Evolutionary conservation across 345 rosid species (phyloP), one percentile per base, ranked within the genome.

Genomic region (Reutealis trisperma): DNA sequence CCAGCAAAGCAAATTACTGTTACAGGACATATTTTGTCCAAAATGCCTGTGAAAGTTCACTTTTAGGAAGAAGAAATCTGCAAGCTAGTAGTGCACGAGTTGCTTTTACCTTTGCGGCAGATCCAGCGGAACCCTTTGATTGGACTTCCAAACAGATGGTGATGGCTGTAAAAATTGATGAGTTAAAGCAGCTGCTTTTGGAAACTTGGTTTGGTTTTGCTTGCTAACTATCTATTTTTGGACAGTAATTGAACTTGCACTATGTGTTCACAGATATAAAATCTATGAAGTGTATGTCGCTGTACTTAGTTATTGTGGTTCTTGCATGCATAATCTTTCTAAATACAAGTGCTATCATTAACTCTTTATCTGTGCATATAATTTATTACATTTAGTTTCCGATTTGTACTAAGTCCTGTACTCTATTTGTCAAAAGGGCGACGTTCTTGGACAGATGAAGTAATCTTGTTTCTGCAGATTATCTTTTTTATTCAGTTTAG

Each of bases 121-220:
- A 83, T 83, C 77, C 84, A 71, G 78, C 82, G 27, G 81, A 80
- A 82, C 82, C 84, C 74, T 76, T 80, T 84, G 82, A 63, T 84
- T 84, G 85, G 82, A 68, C 80, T 74, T 74, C 87, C 83, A 76
- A 78, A 78, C 78, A 80, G 84, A 80, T 78, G 86, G 82, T 77
- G 73, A 81, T 83, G 85, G 75, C 83, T 80, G 76, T 62, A 71
- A 86, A 54, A 70, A 79, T 80, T 72, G 70, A 76, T 72, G 71
- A 82, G 85, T 80, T 74, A 77, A 76, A 80, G 83, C 82, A 74
- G 77, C 80, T 85, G 76, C 58, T 75, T 59, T 78, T 82, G 76
- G 67, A 81, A 80, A 80, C 84, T 75, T 66, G 81, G 81, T 84
- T 75, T 81, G 79, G 78, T 82, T 37, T 78, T 85, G 82, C 74